Conservation (phyloP, 75 land plant genomes). For the Pinus taeda region DNA sequence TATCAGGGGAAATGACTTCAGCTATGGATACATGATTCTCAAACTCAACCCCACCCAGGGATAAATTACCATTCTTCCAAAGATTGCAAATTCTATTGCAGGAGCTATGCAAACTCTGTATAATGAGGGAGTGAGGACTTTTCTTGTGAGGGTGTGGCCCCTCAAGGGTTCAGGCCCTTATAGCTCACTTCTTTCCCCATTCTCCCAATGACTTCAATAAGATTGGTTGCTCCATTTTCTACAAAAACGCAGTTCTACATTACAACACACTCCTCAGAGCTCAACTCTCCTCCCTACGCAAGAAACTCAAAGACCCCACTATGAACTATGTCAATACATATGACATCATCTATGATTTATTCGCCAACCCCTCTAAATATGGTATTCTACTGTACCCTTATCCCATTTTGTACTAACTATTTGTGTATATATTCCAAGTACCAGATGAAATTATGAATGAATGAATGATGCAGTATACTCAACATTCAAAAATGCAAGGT, state of each 20-base stretch:
- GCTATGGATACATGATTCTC: constrained; percentile 8
- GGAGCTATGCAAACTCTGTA: background rate
- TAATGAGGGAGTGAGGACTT: constrained; percentile 41
- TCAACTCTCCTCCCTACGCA: constrained; percentile 26
- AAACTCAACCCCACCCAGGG: background rate
- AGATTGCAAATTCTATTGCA: background rate
- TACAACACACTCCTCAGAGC: constrained; percentile 52
- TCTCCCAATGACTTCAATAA: constrained; percentile 39
- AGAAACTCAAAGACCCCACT: constrained; percentile 28
- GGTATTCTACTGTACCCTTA: constrained; percentile 16
- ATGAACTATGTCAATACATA: constrained; percentile 51
- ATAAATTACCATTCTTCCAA: background rate
- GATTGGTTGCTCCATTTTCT: constrained; percentile 47
- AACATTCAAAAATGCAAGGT: no score
- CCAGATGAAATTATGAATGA: no score
- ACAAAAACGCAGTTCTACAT: constrained; percentile 43
- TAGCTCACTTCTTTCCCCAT: constrained; percentile 31
- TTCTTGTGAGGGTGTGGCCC: constrained; percentile 60
- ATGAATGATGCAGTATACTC: no score
- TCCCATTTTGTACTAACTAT: no score
- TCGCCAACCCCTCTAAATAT: constrained; percentile 38
- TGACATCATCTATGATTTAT: constrained; percentile 43
- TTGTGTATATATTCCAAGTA: no score
- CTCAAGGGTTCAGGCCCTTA: constrained; percentile 65
- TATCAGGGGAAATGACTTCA: constrained; percentile 28